A percentile compares a stretch with the other conserved stretches of the same genome.
These are phyloP conservation scores for Royoungia palumana DNA, from an alignment of 768 basidiomycete species.

Conservation along the genomic window DNA sequence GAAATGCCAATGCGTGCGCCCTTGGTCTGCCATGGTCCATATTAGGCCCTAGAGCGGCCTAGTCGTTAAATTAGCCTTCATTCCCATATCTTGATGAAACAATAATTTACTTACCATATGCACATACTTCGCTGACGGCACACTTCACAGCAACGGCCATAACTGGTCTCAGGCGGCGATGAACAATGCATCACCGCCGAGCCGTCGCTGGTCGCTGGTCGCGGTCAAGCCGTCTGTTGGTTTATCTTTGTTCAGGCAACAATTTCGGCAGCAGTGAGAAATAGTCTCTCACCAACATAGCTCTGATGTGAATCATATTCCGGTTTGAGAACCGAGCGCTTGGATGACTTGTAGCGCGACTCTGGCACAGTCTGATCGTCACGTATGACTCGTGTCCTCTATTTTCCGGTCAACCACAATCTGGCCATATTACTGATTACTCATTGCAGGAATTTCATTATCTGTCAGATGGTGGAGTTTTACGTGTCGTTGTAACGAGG, in stretches of 20 bases:
- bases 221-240: neutral
- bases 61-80: conserved; percentile 18
- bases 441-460: neutral
- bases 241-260: neutral
- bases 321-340: neutral
- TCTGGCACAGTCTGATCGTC: neutral
- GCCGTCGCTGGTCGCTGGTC: neutral
- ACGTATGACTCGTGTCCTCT: neutral
- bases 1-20: neutral
- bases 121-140: conserved; percentile 18
- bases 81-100: conserved; percentile 20
- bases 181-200: conserved; percentile 2
- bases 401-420: neutral
- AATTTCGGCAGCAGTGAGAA: conserved; percentile 1
- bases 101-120: conserved; percentile 12
- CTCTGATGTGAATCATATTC: conserved; percentile 1
- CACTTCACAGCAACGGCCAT: conserved; percentile 10
- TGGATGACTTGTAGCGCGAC: neutral
- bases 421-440: neutral
- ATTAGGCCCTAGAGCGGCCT: conserved; percentile 16
- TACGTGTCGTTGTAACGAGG: conserved; percentile 18
- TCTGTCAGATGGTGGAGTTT: conserved; percentile 11
- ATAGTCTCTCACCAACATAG: neutral
- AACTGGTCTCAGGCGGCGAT: conserved; percentile 3
- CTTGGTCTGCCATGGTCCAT: neutral